Base-by-base conservation (phyloP, 306 rosid species). In the Prunus dulcis region DNA sequence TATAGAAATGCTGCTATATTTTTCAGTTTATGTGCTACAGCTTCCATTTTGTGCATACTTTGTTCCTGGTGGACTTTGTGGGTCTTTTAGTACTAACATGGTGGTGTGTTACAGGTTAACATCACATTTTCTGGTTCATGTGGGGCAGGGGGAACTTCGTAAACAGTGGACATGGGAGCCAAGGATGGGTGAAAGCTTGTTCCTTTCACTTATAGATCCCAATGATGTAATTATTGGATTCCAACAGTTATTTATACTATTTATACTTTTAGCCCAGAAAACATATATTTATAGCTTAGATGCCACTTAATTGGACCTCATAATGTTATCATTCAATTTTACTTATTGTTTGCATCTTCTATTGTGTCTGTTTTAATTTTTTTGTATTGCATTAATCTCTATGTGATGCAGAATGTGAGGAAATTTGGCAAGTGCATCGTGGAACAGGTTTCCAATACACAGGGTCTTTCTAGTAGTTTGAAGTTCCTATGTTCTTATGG, bases 81-180 rank as follows among this genome's bases (percentile, higher is more conserved):
- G 58, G 41, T 60, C 79, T 66, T 81, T 63, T 71, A 82, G 76
- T 78, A 78, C 81, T 76, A 82, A 62, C 75, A 77, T 69, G 82
- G 74, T 82, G 83, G 79, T 80, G 66, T 73, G 13, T 77, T 82
- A 70, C 97, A 94, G 98, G 97, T 90, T 94, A 77, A 90, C 97
- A 70, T 80, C 89, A 81, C 89, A 94, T 80, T 92, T 87, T 86
- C 63, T 92, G 87, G 89, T 76, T 78, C 88, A 84, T 84, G 87
- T 88, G 84, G 87, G 86, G 61, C 94, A 85, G 75, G 91, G 89
- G 72, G 96, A 84, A 78, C 88, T 92, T 73, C 67, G 72, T 78
- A 89, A 88, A 83, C 93, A 78, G 80, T 94, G 98, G 98, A 87
- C 87, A 51, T 94, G 98, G 98, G 96, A 94, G 79, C 93, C 98